These are phyloP conservation scores for Dimocarpus longan DNA, from an alignment of 345 rosid species.

Conservation along the genomic window DNA sequence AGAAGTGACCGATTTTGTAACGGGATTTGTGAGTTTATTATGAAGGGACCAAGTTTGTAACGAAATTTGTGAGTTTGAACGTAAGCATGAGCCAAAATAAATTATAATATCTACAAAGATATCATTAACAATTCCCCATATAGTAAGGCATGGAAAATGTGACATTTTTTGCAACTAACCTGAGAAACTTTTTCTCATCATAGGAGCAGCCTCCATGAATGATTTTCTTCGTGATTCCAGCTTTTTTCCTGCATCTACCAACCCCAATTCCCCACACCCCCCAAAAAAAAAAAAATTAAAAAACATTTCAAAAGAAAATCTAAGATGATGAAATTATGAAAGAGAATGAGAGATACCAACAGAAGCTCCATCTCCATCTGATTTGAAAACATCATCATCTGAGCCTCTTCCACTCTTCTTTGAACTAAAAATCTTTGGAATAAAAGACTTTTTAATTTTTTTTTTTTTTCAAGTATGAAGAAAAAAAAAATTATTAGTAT, in stretches of 20 bases:
- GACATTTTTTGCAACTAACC: constrained; percentile 38
- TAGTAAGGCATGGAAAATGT: background rate
- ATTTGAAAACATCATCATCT: constrained; percentile 30
- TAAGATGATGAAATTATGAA: background rate
- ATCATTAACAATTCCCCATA: background rate
- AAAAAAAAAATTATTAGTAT: background rate
- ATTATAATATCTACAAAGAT: too few species aligned
- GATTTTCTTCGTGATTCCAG: constrained; percentile 40
- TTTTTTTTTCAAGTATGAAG: background rate
- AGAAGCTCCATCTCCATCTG: constrained; percentile 33
- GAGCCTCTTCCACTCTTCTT: constrained; percentile 45
- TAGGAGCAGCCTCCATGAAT: constrained; percentile 50
- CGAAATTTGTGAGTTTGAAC: background rate
- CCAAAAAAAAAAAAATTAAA: background rate
- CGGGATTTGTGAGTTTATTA: too few species aligned
- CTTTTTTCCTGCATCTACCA: constrained; percentile 52
- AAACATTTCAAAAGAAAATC: background rate
- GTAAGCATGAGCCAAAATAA: too few species aligned
- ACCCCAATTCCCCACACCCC: constrained; percentile 20
- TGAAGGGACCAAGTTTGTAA: too few species aligned
- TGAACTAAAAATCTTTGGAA: constrained; percentile 75
- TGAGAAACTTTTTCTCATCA: constrained; percentile 62
- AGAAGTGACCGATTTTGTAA: too few species aligned
- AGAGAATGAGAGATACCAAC: constrained; percentile 32
- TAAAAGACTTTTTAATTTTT: constrained; percentile 42